Evolutionary conservation across 768 basidiomycete species (phyloP).

Genomic region (Suillus alpinus): DNA sequence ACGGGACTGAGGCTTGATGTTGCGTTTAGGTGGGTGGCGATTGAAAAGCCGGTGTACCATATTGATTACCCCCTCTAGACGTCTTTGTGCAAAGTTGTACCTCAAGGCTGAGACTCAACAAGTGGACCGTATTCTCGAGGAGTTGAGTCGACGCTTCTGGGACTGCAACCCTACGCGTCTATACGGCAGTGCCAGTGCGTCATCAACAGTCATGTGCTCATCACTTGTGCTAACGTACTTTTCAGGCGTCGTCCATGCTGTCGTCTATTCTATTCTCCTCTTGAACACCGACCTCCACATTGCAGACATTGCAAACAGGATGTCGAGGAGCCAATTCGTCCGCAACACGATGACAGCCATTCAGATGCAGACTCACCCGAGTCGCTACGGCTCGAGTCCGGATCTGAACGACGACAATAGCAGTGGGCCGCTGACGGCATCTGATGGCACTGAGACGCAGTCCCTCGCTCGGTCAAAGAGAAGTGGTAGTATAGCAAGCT

Average conservation of each 20-base stretch:
- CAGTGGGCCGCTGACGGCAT: conserved; percentile 53
- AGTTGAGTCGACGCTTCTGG: conserved; percentile 88
- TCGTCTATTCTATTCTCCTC: conserved; percentile 87
- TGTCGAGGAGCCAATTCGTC: conserved; percentile 92
- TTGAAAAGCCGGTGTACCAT: background rate
- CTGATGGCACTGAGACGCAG: conserved; percentile 55
- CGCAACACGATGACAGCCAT: conserved; percentile 88
- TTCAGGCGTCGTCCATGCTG: conserved; percentile 89
- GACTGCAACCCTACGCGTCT: conserved; percentile 80
- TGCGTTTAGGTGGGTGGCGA: conserved; percentile 71
- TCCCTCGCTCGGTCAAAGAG: conserved; percentile 57
- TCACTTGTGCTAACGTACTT: conserved; percentile 5
- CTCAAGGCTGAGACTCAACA: conserved; percentile 97
- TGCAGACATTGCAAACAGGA: conserved; percentile 81
- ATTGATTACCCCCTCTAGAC: conserved; percentile 39
- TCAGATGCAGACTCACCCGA: conserved; percentile 69
- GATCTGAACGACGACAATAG: conserved; percentile 68
- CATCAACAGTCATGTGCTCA: conserved; percentile 26
- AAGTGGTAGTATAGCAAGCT: conserved; percentile 82
- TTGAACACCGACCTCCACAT: conserved; percentile 98
- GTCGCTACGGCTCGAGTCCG: conserved; percentile 50
- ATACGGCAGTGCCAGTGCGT: conserved; percentile 85
- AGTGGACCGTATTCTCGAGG: conserved; percentile 92
- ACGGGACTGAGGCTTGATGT: conserved; percentile 74
- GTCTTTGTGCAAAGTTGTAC: conserved; percentile 86